Evolutionary conservation across 2,329 filamentous ascomycete genomes (phyloP).

Genomic region (Lomentospora prolificans): DNA sequence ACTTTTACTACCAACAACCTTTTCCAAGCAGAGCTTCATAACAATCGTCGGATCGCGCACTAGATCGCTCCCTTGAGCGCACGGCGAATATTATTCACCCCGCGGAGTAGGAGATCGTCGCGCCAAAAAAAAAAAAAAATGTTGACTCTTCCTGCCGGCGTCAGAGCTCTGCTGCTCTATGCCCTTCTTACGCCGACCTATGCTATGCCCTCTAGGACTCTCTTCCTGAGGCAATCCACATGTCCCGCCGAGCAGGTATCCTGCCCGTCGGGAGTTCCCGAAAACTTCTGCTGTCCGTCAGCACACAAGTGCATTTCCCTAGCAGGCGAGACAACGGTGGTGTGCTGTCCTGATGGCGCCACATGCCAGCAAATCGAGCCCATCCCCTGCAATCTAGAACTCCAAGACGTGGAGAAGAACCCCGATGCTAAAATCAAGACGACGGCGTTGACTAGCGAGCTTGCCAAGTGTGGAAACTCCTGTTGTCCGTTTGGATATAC

Average conservation of each 20-base stretch:
- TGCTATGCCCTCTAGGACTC: constrained; percentile 25
- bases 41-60: too few species aligned
- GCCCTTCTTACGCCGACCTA: constrained; percentile 27
- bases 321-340: constrained; percentile 53
- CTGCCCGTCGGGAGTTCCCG: constrained; percentile 48
- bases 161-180: constrained; percentile 28
- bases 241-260: constrained; percentile 42
- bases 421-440: constrained; percentile 57
- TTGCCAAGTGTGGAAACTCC: constrained; percentile 45
- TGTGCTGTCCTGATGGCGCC: constrained; percentile 56
- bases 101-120: not conserved
- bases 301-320: constrained; percentile 47
- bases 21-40: too few species aligned
- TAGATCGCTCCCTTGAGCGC: not conserved
- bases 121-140: constrained; percentile 12
- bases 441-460: constrained; percentile 43
- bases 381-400: constrained; percentile 52
- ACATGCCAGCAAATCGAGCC: constrained; percentile 53
- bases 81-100: too few species aligned
- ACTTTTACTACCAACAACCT: too few species aligned
- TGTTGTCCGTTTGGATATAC: constrained; percentile 68
- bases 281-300: constrained; percentile 56
- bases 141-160: constrained; percentile 19
- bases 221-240: constrained; percentile 35
- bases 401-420: constrained; percentile 48